phyloP scores from a whole-genome alignment of 257 asterid genomes.

The Apocynum venetum region DNA sequence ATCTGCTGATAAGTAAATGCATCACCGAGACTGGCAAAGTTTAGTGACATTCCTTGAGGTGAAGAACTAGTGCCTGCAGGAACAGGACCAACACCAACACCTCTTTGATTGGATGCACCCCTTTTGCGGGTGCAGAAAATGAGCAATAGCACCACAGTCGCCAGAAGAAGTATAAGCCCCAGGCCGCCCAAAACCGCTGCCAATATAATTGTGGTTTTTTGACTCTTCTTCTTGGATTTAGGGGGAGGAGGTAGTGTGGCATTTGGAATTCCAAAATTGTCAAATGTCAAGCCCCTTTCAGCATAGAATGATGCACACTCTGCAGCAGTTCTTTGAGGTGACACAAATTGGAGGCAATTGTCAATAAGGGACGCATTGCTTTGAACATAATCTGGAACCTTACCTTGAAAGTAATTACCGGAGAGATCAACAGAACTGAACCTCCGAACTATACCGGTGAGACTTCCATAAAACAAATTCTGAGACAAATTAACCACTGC shows the following conservation, averaged over 20 bases:
- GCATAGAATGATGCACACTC: slow-evolving; percentile 71
- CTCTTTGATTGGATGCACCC: slow-evolving; percentile 48
- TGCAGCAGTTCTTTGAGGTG: slow-evolving; percentile 50
- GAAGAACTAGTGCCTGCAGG: slow-evolving; percentile 53
- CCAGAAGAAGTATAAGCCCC: slow-evolving; percentile 48
- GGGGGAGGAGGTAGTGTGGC: slow-evolving; percentile 37
- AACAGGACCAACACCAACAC: slow-evolving; percentile 61
- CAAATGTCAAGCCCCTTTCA: slow-evolving; percentile 61
- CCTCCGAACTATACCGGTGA: slow-evolving; percentile 49
- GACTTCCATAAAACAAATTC: slow-evolving; percentile 67
- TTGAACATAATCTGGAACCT: slow-evolving; percentile 51
- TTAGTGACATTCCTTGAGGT: slow-evolving; percentile 43
- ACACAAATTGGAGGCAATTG: slow-evolving; percentile 63
- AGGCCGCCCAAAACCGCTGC: slow-evolving; percentile 71
- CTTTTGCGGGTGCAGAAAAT: slow-evolving; percentile 59
- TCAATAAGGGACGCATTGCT: slow-evolving; percentile 28
- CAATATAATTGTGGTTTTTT: slow-evolving; percentile 43
- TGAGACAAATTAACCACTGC: slow-evolving; percentile 53
- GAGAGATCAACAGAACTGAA: slow-evolving; percentile 58
- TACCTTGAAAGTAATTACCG: slow-evolving; percentile 76
- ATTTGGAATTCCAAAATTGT: slow-evolving; percentile 67
- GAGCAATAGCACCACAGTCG: slow-evolving; percentile 30
- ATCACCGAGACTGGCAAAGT: slow-evolving; percentile 65
- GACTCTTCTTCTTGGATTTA: slow-evolving; percentile 34
- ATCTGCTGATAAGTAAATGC: slow-evolving; percentile 76